A percentile compares a stretch with the other conserved stretches of the same genome.
Evolutionary conservation across 306 rosid species (phyloP).

Genomic region (Glycine tomentella): DNA sequence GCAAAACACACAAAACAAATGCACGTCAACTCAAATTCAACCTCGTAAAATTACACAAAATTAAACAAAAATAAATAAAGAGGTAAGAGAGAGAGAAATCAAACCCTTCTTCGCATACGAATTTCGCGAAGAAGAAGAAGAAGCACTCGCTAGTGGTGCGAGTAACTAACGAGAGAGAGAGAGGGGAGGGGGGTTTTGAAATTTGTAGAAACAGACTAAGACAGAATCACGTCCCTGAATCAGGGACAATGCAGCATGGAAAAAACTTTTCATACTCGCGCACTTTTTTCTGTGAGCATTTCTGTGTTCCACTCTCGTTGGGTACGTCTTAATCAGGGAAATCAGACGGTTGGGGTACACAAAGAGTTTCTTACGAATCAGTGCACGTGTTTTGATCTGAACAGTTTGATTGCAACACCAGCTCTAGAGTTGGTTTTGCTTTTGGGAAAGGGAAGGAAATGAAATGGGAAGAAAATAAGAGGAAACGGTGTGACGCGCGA

Average conservation of each 20-base stretch:
- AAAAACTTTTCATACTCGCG: constrained; percentile 6
- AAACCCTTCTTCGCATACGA: background rate
- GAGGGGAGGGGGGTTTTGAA: background rate
- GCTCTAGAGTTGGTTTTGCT: background rate
- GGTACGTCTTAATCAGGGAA: background rate
- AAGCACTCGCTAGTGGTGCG: background rate
- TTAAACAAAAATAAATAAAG: background rate
- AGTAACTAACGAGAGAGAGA: background rate
- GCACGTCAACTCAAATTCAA: constrained; percentile 20
- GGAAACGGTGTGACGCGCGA: background rate
- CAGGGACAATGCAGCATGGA: background rate
- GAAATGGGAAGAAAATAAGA: background rate
- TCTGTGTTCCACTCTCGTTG: background rate
- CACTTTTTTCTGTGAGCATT: background rate
- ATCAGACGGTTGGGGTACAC: background rate
- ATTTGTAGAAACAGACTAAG: background rate
- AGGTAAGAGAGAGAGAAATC: background rate
- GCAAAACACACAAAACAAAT: background rate
- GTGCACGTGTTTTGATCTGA: background rate
- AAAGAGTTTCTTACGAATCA: background rate
- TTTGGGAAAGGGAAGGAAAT: background rate
- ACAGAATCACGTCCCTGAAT: background rate
- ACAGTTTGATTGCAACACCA: background rate
- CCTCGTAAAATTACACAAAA: background rate
- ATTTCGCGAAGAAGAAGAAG: background rate